Percentiles rank a stretch among this genome's conserved stretches.
Evolutionary conservation across 2,329 filamentous ascomycete species (phyloP).

Genomic region (Ustilaginoidea virens): DNA sequence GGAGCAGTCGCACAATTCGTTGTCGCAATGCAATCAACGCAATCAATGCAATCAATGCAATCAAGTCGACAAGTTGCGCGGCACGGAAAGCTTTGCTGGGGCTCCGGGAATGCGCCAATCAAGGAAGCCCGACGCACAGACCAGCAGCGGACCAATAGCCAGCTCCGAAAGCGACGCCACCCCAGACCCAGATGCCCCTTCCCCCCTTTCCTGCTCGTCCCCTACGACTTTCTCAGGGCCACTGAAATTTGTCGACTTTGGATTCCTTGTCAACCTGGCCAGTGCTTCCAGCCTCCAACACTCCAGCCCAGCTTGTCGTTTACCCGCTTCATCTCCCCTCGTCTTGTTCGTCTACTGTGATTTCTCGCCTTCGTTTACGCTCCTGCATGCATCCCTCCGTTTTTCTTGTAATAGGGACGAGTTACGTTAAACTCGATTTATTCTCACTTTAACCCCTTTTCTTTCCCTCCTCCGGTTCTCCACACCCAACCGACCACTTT

Average conservation of each 20-base stretch:
- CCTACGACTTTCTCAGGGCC: constrained; percentile 18
- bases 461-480: background rate
- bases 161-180: constrained; percentile 11
- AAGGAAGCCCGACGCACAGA: constrained; percentile 13
- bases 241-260: constrained; percentile 33
- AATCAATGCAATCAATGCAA: too few relatives aligned
- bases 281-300: constrained; percentile 1
- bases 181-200: constrained; percentile 14
- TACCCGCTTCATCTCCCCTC: constrained; percentile 2
- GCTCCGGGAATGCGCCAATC: constrained; percentile 13
- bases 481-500: constrained; percentile 13
- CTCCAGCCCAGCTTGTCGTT: constrained; percentile 4
- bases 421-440: constrained; percentile 10
- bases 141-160: constrained; percentile 13
- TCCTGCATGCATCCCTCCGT: constrained; percentile 1
- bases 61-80: too few relatives aligned
- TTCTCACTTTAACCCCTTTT: background rate
- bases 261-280: constrained; percentile 10
- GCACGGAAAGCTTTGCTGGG: constrained; percentile 13
- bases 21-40: constrained; percentile 8
- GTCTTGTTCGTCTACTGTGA: constrained; percentile 4
- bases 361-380: constrained; percentile 11
- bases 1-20: background rate
- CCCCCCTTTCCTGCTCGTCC: constrained; percentile 27
- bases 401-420: constrained; percentile 21